A percentile compares a stretch with the other conserved stretches of the same genome.
phyloP scores from a whole-genome alignment of 2,329 filamentous ascomycete species.

The Curvularia sp. region DNA sequence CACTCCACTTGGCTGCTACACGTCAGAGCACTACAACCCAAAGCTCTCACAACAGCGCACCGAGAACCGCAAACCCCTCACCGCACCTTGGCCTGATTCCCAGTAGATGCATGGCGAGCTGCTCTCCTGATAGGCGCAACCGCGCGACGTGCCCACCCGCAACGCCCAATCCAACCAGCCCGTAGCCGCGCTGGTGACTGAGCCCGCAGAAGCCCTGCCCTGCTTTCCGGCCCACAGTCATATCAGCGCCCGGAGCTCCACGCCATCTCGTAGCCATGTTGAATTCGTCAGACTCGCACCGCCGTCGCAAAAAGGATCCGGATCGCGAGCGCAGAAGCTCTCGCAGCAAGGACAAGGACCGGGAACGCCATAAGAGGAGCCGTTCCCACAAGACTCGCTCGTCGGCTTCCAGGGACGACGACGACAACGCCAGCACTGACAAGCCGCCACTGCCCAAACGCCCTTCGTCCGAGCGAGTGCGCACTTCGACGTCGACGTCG shows the following conservation, averaged over 20 bases:
- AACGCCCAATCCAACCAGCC: conserved; percentile 40
- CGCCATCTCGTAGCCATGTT: conserved; percentile 34
- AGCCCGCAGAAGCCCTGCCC: conserved; percentile 30
- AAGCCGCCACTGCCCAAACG: conserved; percentile 30
- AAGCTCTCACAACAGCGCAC: conserved; percentile 21
- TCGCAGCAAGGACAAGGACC: conserved; percentile 25
- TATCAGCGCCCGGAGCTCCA: conserved; percentile 32
- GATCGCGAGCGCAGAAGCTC: conserved; percentile 33
- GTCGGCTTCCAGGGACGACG: conserved; percentile 38
- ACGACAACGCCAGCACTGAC: conserved; percentile 13
- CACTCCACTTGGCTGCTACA: conserved; percentile 23
- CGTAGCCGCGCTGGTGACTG: conserved; percentile 41
- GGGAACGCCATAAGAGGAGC: conserved; percentile 39
- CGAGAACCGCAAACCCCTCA: conserved; percentile 15
- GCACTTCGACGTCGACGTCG: conserved; percentile 35
- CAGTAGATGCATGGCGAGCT: conserved; percentile 39
- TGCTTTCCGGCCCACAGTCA: conserved; percentile 27
- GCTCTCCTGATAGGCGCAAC: conserved; percentile 44
- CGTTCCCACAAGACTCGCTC: conserved; percentile 43
- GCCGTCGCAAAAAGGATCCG: conserved; percentile 49
- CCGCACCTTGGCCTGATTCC: conserved; percentile 20
- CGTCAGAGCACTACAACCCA: conserved; percentile 28
- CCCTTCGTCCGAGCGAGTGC: conserved; percentile 37
- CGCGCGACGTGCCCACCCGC: conserved; percentile 29
- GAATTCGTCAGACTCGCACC: conserved; percentile 45